Evolutionary conservation across 202 grass and related monocot species (phyloP).

Genomic region (Tripidium arundinaceum): DNA sequence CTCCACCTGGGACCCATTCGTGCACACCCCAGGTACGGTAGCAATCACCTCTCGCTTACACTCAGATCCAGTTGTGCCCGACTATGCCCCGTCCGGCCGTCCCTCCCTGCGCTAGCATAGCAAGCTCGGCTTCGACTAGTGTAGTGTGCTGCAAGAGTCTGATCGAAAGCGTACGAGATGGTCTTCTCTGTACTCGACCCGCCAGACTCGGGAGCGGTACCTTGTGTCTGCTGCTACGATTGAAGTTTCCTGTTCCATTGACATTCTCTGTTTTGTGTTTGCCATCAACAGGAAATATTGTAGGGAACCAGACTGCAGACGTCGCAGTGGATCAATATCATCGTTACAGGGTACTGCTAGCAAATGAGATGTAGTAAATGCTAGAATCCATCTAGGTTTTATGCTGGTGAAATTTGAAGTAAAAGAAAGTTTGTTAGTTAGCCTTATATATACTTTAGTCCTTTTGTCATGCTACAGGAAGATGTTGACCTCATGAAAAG

Average conservation of each 20-base stretch:
- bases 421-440: background rate
- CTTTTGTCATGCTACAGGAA: slow-evolving; percentile 36
- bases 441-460: background rate
- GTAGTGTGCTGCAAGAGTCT: background rate
- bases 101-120: background rate
- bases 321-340: slow-evolving; percentile 78
- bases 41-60: no score
- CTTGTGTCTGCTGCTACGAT: background rate
- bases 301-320: slow-evolving; percentile 53
- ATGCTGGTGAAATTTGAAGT: background rate
- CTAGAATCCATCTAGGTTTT: background rate
- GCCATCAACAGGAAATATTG: slow-evolving; percentile 40
- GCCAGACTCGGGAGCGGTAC: no score
- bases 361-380: background rate
- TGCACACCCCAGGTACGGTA: slow-evolving; percentile 41
- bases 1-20: slow-evolving; percentile 59
- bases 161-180: no score
- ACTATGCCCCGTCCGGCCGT: background rate
- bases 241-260: background rate
- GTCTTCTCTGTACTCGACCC: no score
- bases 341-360: slow-evolving; percentile 55
- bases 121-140: background rate
- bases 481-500: slow-evolving; percentile 79
- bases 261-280: background rate
- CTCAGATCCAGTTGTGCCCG: background rate